Percentiles rank a stretch among this genome's conserved stretches.
These are phyloP conservation scores for Talaromyces sp. DNA, from an alignment of 2,329 filamentous ascomycete genomes.

Conservation along the genomic window DNA sequence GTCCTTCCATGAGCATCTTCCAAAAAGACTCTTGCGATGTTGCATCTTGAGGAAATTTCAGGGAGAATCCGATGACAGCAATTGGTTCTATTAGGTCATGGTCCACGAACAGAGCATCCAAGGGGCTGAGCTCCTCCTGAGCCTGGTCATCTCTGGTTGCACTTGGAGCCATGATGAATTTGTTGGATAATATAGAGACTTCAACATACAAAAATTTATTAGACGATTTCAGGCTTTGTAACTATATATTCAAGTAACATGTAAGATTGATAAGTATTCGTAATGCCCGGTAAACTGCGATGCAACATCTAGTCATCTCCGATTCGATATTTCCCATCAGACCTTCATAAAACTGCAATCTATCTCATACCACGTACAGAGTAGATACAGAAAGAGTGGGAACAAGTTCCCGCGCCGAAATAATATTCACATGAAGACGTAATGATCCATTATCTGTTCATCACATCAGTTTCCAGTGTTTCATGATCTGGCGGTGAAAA, in stretches of 20 bases:
- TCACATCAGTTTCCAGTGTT: not conserved
- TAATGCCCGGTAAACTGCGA: not conserved
- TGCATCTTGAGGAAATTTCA: conserved; percentile 20
- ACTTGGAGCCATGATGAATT: not conserved
- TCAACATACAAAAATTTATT: not conserved
- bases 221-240: not conserved
- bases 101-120: not conserved
- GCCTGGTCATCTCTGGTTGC: not conserved
- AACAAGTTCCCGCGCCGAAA: not conserved
- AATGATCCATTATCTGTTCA: not conserved
- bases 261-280: not conserved
- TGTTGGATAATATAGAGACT: not conserved
- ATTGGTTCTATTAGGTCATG: conserved; percentile 7
- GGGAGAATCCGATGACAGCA: conserved; percentile 19
- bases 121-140: not conserved
- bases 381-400: not conserved
- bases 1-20: conserved; percentile 18
- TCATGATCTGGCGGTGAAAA: not conserved
- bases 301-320: not conserved
- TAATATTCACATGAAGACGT: not conserved
- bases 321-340: not conserved
- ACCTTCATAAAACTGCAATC: not conserved
- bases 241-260: not conserved
- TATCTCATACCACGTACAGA: not conserved
- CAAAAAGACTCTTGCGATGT: conserved; percentile 16